Base-by-base conservation (phyloP, 371 early-diverging fungal genomes). In the Haplosporangium sp. region DNA sequence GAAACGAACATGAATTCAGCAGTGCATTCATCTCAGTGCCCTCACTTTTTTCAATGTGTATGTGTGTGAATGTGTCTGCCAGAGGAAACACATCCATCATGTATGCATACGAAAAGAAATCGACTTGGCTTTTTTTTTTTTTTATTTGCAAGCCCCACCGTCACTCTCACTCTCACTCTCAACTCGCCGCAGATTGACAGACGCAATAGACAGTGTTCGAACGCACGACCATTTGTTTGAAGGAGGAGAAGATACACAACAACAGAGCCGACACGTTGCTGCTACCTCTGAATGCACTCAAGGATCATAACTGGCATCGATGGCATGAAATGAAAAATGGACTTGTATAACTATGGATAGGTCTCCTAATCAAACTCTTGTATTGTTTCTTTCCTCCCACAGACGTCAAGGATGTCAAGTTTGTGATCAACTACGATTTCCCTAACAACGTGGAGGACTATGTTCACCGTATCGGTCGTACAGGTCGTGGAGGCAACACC, bases 391-490 rank as follows among this genome's bases (percentile, higher is more conserved):
- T 48, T 48, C 41, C 46, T 8, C 64, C 53, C 69, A 23, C 81
- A 94, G 95, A 95, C 84, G 93, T 95, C 74, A 95, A 94, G 89
- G 96, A 96, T 84, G 95, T 97, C 69, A 95, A 95, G 81, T 94
- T 86, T 76, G 96, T 96, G n/a, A 91, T 96, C 82, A 99, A 99
- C 82, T 99, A 95, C 82, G 98, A 98, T 80, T 95, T 99, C 88
- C 99, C 99, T 43, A 91, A 86, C 60, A 95, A 95, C 82, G 92
- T 94, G 76, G 95, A 95, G 79, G 96, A 96, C 81, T 99, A 98
- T 83, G 95, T 98, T 43, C 99, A 99, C 85, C 93, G 99, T 74
- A 99, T 99, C 67, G 99, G 99, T 64, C 93, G 99, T 87, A 99
- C 99, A 36, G 99, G 99, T 74, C 97, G 99, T 89, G 98, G 98